phyloP scores from a whole-genome alignment of 2,329 filamentous ascomycete species.

The Fusarium albidum region DNA sequence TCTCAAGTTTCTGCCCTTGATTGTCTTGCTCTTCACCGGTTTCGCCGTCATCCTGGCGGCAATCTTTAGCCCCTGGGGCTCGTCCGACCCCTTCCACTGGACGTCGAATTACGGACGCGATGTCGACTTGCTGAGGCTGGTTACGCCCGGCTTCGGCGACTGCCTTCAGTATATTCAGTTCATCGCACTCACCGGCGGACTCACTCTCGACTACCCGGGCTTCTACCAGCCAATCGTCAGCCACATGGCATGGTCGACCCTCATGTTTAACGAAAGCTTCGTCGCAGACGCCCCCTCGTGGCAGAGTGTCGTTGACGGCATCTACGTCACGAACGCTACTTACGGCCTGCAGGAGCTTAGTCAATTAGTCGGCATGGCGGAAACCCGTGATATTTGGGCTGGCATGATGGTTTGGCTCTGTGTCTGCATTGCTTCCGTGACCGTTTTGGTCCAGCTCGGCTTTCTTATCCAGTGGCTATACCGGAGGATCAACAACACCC shows the following conservation, averaged over 20 bases:
- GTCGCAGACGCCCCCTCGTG: constrained; percentile 73
- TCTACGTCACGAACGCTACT: constrained; percentile 81
- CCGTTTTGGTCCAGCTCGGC: constrained; percentile 76
- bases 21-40: constrained; percentile 81
- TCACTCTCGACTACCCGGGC: constrained; percentile 89
- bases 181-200: constrained; percentile 82
- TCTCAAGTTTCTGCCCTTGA: constrained; percentile 78
- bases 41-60: constrained; percentile 84
- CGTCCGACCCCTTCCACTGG: constrained; percentile 90
- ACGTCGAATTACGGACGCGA: constrained; percentile 98
- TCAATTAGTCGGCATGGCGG: constrained; percentile 82
- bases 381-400: constrained; percentile 85
- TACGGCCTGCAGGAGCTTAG: constrained; percentile 83
- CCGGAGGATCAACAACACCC: constrained; percentile 73
- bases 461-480: constrained; percentile 82
- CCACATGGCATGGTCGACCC: constrained; percentile 84
- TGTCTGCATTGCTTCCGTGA: constrained; percentile 73
- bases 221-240: constrained; percentile 94
- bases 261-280: constrained; percentile 95
- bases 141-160: constrained; percentile 96
- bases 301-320: constrained; percentile 77
- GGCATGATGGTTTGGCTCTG: constrained; percentile 93
- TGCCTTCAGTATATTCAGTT: constrained; percentile 98
- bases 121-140: constrained; percentile 86
- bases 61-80: constrained; percentile 94